Base-by-base conservation (phyloP, 176 grass and related monocot genomes). In the Eragrostis curvula region DNA sequence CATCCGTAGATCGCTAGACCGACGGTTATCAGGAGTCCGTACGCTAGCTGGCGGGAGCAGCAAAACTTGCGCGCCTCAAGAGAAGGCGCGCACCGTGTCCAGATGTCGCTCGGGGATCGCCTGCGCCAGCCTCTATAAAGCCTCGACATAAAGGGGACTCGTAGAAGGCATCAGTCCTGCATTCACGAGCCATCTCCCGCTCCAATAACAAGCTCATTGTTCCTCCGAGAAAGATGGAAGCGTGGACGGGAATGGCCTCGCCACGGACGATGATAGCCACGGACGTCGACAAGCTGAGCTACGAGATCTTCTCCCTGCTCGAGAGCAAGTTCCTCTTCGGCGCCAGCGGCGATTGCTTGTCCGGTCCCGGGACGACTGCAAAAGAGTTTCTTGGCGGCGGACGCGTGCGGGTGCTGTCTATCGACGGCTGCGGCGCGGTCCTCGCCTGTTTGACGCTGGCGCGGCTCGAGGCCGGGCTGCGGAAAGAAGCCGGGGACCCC, bases 311-410 rank as follows among this genome's bases (percentile, higher is more conserved):
- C 83, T 90, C 88, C 42, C 3, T 94, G 56, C 83, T 94, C 17
- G 91, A 94, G 85, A 90, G 64, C 83, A 90, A 84, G 79, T 90
- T 94, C 85, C 58, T 94, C 12, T 90, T 94, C 65, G 88, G 88
- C 48, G 66, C 62, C 5, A 71, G 57, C 28, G 23, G 44, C 25
- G 60, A 69, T 3, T 64, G 62, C 59, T 23, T 83, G 9, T 79
- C 83, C 28, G 44, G 69, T 3, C 55, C 88, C 6, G 56, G 64
- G 2, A 75, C 91, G 55, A 83, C 78, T 46, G 21, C 55, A 13
- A 28, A 57, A 7, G 51, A 65, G 23, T 43, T 82, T 12, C 47
- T 47, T 0, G 14, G 59, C 1, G 60, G 57, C 0, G 85, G 79
- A 0, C 79, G 85, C 13, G 94, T 97, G 76, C 65, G 91, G 5